Conservation (phyloP, 208 protist species). For the Leishmania amazonensis region DNA sequence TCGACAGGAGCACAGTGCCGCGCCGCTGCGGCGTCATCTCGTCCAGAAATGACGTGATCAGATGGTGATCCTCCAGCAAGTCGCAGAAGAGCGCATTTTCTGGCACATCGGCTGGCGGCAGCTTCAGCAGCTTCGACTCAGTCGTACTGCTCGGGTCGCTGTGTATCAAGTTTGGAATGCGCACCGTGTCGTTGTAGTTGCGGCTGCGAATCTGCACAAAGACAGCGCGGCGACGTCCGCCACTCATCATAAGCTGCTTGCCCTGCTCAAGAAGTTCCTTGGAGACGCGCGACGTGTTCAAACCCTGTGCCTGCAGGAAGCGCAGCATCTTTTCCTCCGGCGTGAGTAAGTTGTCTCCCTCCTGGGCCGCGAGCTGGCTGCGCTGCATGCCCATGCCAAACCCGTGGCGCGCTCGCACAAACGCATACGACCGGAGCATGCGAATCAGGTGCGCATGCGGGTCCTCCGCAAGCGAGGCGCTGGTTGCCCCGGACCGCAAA, state of each 20-base stretch:
- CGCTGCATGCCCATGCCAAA: constrained; percentile 89
- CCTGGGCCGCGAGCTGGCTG: constrained; percentile 64
- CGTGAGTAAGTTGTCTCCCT: constrained; percentile 61
- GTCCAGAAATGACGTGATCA: constrained; percentile 38
- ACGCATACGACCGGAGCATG: constrained; percentile 59
- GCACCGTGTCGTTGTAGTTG: constrained; percentile 65
- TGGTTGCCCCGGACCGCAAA: not conserved
- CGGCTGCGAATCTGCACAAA: constrained; percentile 83
- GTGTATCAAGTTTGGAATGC: constrained; percentile 70
- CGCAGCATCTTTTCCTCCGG: constrained; percentile 73
- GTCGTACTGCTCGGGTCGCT: constrained; percentile 58
- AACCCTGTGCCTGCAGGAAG: constrained; percentile 83
- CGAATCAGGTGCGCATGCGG: constrained; percentile 17
- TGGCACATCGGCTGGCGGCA: constrained; percentile 76
- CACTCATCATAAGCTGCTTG: constrained; percentile 67
- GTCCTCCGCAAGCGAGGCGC: not conserved
- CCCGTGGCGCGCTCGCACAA: constrained; percentile 76
- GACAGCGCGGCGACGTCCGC: constrained; percentile 62
- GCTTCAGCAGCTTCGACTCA: constrained; percentile 60
- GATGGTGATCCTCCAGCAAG: constrained; percentile 56
- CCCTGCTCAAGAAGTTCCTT: constrained; percentile 62
- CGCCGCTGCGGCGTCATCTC: constrained; percentile 11
- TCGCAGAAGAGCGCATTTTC: constrained; percentile 69
- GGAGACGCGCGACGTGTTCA: constrained; percentile 61
- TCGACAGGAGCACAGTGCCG: constrained; percentile 32